A percentile compares a stretch with the other conserved stretches of the same genome.
Evolutionary conservation across 257 asterid species (phyloP).

Genomic region (Fraxinus americana): DNA sequence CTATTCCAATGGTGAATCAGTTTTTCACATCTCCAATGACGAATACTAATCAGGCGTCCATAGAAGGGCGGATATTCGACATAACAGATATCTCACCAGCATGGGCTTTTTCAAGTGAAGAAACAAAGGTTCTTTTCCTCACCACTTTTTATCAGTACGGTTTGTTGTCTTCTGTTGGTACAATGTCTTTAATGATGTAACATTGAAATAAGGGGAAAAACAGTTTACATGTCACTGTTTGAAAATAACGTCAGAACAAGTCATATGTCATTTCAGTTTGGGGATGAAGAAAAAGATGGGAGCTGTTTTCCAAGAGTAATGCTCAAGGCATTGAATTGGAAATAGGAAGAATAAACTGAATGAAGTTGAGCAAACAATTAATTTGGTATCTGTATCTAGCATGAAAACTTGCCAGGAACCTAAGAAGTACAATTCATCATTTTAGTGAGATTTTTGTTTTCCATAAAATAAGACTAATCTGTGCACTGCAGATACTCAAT

Average conservation of each 20-base stretch:
- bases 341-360: neutral
- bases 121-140: slow-evolving; percentile 69
- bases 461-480: neutral
- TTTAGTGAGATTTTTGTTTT: neutral
- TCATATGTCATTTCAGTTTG: neutral
- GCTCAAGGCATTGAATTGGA: neutral
- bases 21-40: slow-evolving; percentile 37
- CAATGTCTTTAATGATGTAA: neutral
- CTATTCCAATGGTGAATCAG: slow-evolving; percentile 42
- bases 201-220: neutral
- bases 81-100: slow-evolving; percentile 81
- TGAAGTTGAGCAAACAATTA: neutral
- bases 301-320: neutral
- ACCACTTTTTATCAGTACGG: slow-evolving; percentile 8
- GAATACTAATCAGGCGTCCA: slow-evolving; percentile 39
- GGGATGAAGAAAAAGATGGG: neutral
- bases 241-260: slow-evolving; percentile 20
- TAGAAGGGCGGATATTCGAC: slow-evolving; percentile 50
- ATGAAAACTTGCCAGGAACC: neutral
- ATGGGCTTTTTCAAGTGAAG: slow-evolving; percentile 80
- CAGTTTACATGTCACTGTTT: slow-evolving; percentile 18
- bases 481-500: neutral
- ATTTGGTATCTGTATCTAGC: neutral
- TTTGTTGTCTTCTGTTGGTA: slow-evolving; percentile 4
- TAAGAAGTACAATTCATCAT: slow-evolving; percentile 11